Percentiles rank a stretch among this genome's conserved stretches.
These are phyloP conservation scores for Akanthomyces dipterigenus DNA, from an alignment of 2,329 filamentous ascomycete species.

Conservation along the genomic window DNA sequence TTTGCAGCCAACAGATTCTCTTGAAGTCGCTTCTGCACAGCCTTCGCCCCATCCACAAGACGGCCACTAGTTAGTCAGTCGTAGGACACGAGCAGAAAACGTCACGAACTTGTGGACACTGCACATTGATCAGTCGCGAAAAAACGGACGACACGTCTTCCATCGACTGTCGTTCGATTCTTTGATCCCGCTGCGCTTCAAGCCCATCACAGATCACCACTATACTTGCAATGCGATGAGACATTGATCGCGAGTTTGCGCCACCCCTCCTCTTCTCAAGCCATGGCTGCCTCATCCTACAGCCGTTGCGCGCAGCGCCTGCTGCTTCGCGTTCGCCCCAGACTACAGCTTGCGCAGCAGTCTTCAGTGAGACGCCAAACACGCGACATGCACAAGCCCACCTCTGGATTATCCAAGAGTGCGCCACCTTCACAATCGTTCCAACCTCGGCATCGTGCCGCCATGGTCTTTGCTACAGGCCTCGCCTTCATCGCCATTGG, in stretches of 20 bases:
- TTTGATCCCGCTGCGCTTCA: neutral
- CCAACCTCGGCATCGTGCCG: neutral
- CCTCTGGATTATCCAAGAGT: neutral
- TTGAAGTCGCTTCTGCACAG: neutral
- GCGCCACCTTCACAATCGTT: neutral
- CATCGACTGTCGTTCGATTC: neutral
- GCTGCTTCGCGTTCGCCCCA: neutral
- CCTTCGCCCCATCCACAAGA: neutral
- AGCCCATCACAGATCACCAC: neutral
- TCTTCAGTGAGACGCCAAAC: neutral
- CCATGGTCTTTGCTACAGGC: neutral
- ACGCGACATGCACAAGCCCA: neutral
- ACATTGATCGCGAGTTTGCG: neutral
- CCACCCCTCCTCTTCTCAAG: neutral
- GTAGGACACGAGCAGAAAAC: neutral
- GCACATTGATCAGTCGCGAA: neutral
- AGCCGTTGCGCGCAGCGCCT: constrained; percentile 14
- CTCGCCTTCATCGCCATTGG: neutral
- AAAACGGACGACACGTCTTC: neutral
- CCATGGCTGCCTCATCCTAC: constrained; percentile 14
- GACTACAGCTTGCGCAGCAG: neutral
- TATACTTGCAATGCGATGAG: neutral
- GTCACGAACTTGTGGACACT: neutral
- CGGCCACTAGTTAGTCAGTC: neutral
- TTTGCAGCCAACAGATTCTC: neutral